A percentile compares a stretch with the other conserved stretches of the same genome.
Evolutionary conservation across 2,329 filamentous ascomycete genomes (phyloP).

Genomic region (Fusarium palustre): DNA sequence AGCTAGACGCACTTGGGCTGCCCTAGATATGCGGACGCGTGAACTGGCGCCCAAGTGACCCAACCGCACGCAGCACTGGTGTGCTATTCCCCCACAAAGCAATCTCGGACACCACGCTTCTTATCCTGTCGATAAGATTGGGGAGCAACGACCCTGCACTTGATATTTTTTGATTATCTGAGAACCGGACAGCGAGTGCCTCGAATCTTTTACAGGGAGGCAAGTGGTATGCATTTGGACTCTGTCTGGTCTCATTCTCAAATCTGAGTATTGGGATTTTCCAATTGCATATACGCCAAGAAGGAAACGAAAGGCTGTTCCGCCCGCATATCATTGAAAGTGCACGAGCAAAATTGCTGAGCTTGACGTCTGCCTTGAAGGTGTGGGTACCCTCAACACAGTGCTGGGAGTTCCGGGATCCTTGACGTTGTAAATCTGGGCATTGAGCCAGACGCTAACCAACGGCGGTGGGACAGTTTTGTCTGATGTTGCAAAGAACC

Average conservation of each 20-base stretch:
- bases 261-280: too few relatives aligned
- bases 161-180: background rate
- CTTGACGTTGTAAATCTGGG: constrained; percentile 25
- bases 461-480: constrained; percentile 40
- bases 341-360: constrained; percentile 37
- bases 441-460: constrained; percentile 23
- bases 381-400: constrained; percentile 36
- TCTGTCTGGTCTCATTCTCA: too few relatives aligned
- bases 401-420: constrained; percentile 35
- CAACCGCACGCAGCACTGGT: constrained; percentile 30
- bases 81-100: constrained; percentile 27
- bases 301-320: constrained; percentile 43
- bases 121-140: constrained; percentile 11
- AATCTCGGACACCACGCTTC: constrained; percentile 26
- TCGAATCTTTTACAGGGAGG: background rate
- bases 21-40: constrained; percentile 30
- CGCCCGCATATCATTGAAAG: constrained; percentile 39
- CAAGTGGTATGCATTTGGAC: background rate
- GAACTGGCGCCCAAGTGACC: constrained; percentile 38
- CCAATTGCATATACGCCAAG: constrained; percentile 44
- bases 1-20: constrained; percentile 27
- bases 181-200: background rate
- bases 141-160: background rate
- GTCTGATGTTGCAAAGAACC: constrained; percentile 39
- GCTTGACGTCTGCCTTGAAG: constrained; percentile 36